Base-by-base conservation (phyloP, 2,329 filamentous ascomycete genomes). In the Cladosporium oxysporum region DNA sequence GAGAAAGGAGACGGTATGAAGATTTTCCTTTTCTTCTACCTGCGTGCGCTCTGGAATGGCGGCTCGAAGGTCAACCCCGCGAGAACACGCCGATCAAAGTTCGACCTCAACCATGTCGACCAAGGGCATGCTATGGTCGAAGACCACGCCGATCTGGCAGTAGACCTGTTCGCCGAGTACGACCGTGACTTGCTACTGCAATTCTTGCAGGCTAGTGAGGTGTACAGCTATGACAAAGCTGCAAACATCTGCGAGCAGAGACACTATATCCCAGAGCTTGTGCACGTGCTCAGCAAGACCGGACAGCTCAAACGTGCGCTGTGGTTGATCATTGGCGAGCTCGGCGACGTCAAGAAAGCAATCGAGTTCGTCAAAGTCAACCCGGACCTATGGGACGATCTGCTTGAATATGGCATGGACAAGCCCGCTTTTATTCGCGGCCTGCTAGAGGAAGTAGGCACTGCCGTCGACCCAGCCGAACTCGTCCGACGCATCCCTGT, bases 321-420 rank as follows among this genome's bases (percentile, higher is more conserved):
- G 2, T 93, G 90, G 72, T 86, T 99, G 61, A 98, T 99, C 74
- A 96, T 98, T 69, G 92, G 96, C 73, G 89, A 92, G n/a, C 85
- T 99, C 5, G 89, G 89, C 66, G 92, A 99, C 75, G 93, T 98
- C 59, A 90, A 90, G 59, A 93, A 95, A 71, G 95, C 95, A 10
- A 99, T 99, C 71, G 86, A 90, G 1, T 99, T 99, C 74, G 93
- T 93, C 63, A 97, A 97, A 77, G 90, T 93, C 68, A 93, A 98
- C 75, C 88, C 90, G 0, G 93, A 97, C 71, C 84, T 99, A 0
- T 99, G 95, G 95, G 91, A 97, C 69, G 93, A 98, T 74, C 84
- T 99, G 8, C 86, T 99, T 6, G 88, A 94, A 71, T 98, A 98
- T 78, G 94, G 91, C 67, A 98, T 99, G 95, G 93, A 97, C 79